phyloP scores from a whole-genome alignment of 108 stramenopile species.

The Schizochytrium sp. region DNA sequence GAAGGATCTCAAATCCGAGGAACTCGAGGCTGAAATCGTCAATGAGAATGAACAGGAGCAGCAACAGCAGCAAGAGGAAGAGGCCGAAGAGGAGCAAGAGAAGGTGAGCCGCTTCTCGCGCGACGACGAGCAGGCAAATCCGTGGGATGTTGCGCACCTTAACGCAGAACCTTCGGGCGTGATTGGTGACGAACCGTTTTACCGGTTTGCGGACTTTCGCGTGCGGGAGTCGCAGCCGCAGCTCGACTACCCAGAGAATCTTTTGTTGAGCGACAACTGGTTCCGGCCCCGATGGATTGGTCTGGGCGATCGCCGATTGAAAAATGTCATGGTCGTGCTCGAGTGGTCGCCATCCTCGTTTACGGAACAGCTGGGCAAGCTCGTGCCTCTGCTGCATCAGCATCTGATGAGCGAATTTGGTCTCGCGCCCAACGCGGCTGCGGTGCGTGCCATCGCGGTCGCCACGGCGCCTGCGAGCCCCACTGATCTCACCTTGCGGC shows the following conservation, averaged over 20 bases:
- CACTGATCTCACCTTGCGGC: not conserved
- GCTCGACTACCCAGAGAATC: not conserved
- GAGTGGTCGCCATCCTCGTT: conserved; percentile 18
- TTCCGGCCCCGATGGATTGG: conserved; percentile 20
- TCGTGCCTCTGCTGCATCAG: not conserved
- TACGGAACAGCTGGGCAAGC: not conserved
- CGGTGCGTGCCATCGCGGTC: not conserved
- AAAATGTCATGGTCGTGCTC: conserved; percentile 27
- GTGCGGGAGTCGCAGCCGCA: conserved; percentile 12
- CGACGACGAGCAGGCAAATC: conserved; percentile 28
- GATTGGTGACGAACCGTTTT: conserved; percentile 22
- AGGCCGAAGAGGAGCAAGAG: conserved; percentile 14
- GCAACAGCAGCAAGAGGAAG: conserved; percentile 21
- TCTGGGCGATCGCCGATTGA: conserved; percentile 12
- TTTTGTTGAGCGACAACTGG: conserved; percentile 1
- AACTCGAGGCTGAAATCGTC: conserved; percentile 20
- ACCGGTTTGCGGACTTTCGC: conserved; percentile 13
- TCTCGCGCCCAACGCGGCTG: not conserved
- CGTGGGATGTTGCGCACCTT: conserved; percentile 14
- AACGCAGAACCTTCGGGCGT: not conserved
- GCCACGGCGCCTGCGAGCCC: not conserved
- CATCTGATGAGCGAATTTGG: not conserved
- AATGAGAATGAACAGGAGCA: conserved; percentile 33
- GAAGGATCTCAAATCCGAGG: not conserved
- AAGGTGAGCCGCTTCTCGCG: conserved; percentile 19